Evolutionary conservation across 1,284 basidiomycete genomes (phyloP).

Genomic region (Pterulicium gracile): DNA sequence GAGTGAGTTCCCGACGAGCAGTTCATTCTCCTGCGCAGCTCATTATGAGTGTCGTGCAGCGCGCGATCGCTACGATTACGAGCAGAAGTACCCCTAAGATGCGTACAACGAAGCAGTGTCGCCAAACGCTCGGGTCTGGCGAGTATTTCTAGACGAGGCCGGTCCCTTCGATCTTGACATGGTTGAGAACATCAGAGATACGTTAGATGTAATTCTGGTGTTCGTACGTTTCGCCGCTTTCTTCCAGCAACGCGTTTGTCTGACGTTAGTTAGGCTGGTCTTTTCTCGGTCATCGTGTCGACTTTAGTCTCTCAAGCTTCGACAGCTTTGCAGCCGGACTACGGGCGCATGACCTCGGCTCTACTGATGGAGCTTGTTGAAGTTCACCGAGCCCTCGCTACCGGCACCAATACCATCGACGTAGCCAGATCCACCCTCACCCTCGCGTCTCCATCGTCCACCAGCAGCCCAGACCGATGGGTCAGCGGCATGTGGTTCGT

Average conservation of each 20-base stretch:
- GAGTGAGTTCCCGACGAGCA: no score
- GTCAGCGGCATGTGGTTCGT: not conserved
- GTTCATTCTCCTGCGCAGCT: no score
- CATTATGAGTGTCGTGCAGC: no score
- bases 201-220: conserved; percentile 1
- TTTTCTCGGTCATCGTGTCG: conserved; percentile 1
- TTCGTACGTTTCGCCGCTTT: conserved; percentile 4
- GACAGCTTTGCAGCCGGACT: not conserved
- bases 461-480: no score
- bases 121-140: conserved; percentile 2
- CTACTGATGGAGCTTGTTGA: not conserved
- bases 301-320: not conserved
- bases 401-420: not conserved
- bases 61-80: no score
- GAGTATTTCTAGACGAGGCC: conserved; percentile 1
- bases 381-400: not conserved
- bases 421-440: not conserved
- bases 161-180: not conserved
- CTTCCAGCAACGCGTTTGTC: no score
- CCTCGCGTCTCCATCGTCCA: not conserved
- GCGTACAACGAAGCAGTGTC: not conserved
- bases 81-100: conserved; percentile 2
- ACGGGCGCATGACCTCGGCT: not conserved
- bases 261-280: not conserved
- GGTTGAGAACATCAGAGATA: conserved; percentile 3